A percentile compares a stretch with the other conserved stretches of the same genome.
Conservation (phyloP, 2,329 filamentous ascomycete species). For the Fusarium sulawesiense region DNA sequence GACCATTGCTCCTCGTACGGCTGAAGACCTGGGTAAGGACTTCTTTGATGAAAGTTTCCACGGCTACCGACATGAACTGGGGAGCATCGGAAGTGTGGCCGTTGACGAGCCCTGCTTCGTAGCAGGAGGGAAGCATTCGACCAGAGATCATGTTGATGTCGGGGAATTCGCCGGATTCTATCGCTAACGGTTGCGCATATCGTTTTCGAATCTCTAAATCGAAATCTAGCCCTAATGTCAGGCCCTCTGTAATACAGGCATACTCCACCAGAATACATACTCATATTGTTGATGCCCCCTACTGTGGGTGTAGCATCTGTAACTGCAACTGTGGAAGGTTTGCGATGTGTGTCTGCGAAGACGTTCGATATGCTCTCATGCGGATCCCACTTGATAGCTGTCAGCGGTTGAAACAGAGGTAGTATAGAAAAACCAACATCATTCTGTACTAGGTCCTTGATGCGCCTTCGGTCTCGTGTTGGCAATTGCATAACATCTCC, state of each 20-base stretch:
- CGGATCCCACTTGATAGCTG: constrained; percentile 61
- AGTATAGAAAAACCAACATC: constrained; percentile 61
- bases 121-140: constrained; percentile 76
- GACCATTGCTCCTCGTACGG: constrained; percentile 73
- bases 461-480: constrained; percentile 72
- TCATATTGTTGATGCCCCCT: constrained; percentile 84
- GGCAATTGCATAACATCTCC: constrained; percentile 77
- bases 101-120: constrained; percentile 70
- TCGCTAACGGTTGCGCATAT: constrained; percentile 71
- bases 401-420: constrained; percentile 30
- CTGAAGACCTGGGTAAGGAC: constrained; percentile 71
- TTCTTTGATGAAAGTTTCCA: constrained; percentile 76
- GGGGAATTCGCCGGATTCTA: constrained; percentile 77
- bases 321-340: constrained; percentile 56
- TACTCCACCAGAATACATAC: constrained; percentile 59
- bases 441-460: constrained; percentile 72
- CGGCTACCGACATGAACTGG: constrained; percentile 72
- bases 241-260: background rate
- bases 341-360: constrained; percentile 63
- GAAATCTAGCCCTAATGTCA: constrained; percentile 61
- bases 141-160: constrained; percentile 72
- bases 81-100: constrained; percentile 71
- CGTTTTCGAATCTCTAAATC: constrained; percentile 75
- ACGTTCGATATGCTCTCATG: constrained; percentile 64
- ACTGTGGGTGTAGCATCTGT: constrained; percentile 76